These are phyloP conservation scores for Panicum hallii DNA, from an alignment of 202 grass and related monocot species.

Conservation along the genomic window DNA sequence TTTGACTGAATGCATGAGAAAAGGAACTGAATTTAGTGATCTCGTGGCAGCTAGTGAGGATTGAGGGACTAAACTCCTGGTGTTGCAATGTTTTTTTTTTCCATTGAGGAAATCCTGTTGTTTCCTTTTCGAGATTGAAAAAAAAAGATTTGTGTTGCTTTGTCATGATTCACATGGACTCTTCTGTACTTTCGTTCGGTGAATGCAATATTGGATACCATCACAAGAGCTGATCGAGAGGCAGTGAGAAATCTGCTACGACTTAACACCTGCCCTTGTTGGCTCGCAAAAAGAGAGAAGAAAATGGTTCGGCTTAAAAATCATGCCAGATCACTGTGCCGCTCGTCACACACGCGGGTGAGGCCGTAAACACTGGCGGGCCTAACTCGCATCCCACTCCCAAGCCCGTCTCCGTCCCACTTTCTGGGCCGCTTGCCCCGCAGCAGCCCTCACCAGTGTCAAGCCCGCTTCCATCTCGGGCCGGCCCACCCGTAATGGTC, in stretches of 20 bases:
- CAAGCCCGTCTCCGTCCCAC: too few species aligned
- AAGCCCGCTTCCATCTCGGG: background rate
- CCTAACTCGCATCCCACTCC: too few species aligned
- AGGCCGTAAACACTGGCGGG: too few species aligned
- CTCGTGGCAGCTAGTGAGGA: background rate
- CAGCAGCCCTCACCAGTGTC: too few species aligned
- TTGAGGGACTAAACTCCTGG: background rate
- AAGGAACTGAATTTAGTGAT: background rate
- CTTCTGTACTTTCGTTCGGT: background rate
- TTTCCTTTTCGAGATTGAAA: background rate
- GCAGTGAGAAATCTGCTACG: too few species aligned
- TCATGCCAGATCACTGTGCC: background rate
- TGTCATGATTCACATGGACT: background rate
- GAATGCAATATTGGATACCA: background rate
- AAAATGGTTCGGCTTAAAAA: background rate
- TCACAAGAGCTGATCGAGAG: too few species aligned
- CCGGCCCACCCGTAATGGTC: background rate
- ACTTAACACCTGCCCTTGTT: too few species aligned
- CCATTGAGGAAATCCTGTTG: background rate
- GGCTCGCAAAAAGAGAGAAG: background rate
- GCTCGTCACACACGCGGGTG: too few species aligned
- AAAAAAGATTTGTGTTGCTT: too few species aligned
- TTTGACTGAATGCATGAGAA: background rate
- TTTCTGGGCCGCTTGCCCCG: too few species aligned
- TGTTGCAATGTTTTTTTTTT: background rate